Conservation (phyloP, 2,329 filamentous ascomycete genomes). For the Karstenula rhodostoma region DNA sequence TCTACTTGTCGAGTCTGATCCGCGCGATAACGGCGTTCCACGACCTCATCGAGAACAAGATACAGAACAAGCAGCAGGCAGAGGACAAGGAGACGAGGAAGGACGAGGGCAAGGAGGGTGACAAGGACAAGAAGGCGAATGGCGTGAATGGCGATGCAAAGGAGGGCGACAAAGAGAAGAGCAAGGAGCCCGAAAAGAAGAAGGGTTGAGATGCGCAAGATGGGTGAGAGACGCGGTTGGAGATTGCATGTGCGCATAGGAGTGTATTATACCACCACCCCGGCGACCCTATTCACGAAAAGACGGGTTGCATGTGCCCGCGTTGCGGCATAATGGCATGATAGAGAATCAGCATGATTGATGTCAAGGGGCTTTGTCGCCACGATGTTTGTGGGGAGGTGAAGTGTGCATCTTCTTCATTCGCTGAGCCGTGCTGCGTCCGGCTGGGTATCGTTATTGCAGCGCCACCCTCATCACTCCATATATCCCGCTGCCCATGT, state of each 20-base stretch:
- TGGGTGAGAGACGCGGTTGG: slow-evolving; percentile 53
- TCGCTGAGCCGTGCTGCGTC: slow-evolving; percentile 27
- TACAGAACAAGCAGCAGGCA: slow-evolving; percentile 96
- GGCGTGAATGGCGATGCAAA: slow-evolving; percentile 57
- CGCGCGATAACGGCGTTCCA: slow-evolving; percentile 98
- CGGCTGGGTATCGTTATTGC: slow-evolving; percentile 31
- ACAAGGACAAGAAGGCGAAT: slow-evolving; percentile 69
- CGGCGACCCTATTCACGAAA: slow-evolving; percentile 9
- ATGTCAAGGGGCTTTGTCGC: slow-evolving; percentile 15
- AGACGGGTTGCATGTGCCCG: slow-evolving; percentile 9
- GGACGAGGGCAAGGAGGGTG: slow-evolving; percentile 67
- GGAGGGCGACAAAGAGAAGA: slow-evolving; percentile 63
- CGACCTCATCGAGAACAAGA: slow-evolving; percentile 99
- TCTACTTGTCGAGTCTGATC: slow-evolving; percentile 96
- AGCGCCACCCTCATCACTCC: slow-evolving; percentile 6
- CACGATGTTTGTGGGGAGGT: not conserved
- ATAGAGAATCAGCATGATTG: slow-evolving; percentile 33
- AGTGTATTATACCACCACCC: slow-evolving; percentile 36
- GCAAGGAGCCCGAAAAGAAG: slow-evolving; percentile 67
- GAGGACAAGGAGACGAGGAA: slow-evolving; percentile 87
- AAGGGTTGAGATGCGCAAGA: slow-evolving; percentile 56
- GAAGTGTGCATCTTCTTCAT: not conserved
- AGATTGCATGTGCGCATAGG: slow-evolving; percentile 32
- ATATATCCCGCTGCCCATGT: not conserved
- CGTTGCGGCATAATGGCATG: slow-evolving; percentile 33